Evolutionary conservation across 345 rosid genomes (phyloP).

Genomic region (Tarenaya hassleriana): DNA sequence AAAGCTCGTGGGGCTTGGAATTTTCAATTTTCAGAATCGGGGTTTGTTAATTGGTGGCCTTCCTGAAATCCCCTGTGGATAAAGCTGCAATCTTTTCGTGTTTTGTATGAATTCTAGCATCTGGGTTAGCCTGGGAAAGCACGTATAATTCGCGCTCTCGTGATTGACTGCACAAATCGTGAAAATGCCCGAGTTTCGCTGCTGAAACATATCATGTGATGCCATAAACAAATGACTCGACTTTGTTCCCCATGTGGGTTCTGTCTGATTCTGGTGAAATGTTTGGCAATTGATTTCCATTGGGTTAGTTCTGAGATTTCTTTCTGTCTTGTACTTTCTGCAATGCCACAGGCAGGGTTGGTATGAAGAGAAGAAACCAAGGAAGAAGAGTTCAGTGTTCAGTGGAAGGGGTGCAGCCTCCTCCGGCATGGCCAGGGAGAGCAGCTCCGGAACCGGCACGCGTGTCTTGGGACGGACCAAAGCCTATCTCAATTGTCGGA

Average conservation of each 20-base stretch:
- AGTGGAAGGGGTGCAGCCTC: constrained; percentile 40
- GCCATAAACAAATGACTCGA: too few relatives aligned
- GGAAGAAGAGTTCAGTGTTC: constrained; percentile 60
- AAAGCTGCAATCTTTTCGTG: constrained; percentile 16
- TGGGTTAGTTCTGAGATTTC: constrained; percentile 1
- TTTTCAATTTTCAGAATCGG: too few relatives aligned
- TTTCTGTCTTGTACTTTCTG: background rate
- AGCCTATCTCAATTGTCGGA: constrained; percentile 86
- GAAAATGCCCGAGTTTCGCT: too few relatives aligned
- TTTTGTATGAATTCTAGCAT: constrained; percentile 2
- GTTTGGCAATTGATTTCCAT: background rate
- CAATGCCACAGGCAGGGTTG: constrained; percentile 58
- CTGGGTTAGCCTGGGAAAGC: constrained; percentile 4
- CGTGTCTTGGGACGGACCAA: constrained; percentile 82
- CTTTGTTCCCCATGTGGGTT: too few relatives aligned
- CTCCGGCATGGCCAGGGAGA: constrained; percentile 96
- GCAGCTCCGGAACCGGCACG: constrained; percentile 62
- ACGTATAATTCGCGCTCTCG: background rate
- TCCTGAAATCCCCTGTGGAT: constrained; percentile 3
- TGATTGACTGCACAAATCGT: background rate
- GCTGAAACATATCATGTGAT: too few relatives aligned
- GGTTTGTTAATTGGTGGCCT: background rate
- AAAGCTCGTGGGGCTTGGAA: too few relatives aligned
- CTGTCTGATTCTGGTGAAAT: background rate
- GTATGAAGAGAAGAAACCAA: constrained; percentile 49